A percentile compares a stretch with the other conserved stretches of the same genome.
Evolutionary conservation across 2,329 filamentous ascomycete species (phyloP).

Genomic region (Alternaria postmessia): DNA sequence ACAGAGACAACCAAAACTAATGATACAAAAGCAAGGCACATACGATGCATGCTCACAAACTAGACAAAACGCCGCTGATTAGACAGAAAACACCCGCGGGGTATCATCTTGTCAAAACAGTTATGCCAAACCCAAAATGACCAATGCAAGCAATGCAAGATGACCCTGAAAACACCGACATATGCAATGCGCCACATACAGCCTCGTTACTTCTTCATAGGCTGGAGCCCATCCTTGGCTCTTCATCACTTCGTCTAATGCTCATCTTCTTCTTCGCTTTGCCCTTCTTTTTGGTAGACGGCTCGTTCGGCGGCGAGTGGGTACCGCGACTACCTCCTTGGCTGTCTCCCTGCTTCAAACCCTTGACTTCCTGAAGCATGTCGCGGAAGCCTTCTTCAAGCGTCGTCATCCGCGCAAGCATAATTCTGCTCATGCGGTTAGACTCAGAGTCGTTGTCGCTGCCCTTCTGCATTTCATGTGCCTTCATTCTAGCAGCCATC

Average conservation of each 20-base stretch:
- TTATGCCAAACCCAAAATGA: slow-evolving; percentile 5
- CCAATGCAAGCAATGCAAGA: slow-evolving; percentile 10
- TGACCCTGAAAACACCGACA: slow-evolving; percentile 12
- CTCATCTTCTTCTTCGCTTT: slow-evolving; percentile 43
- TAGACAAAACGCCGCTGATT: slow-evolving; percentile 1
- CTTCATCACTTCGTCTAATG: slow-evolving; percentile 28
- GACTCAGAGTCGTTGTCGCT: slow-evolving; percentile 45
- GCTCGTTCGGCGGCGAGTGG: slow-evolving; percentile 39
- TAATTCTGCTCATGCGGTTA: slow-evolving; percentile 69
- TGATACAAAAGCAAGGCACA: slow-evolving; percentile 3
- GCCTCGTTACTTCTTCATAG: slow-evolving; percentile 13
- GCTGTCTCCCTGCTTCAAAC: slow-evolving; percentile 58
- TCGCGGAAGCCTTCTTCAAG: slow-evolving; percentile 91
- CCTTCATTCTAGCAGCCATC: slow-evolving; percentile 42
- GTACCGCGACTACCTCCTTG: slow-evolving; percentile 37
- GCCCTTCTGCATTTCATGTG: slow-evolving; percentile 30
- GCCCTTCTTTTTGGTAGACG: slow-evolving; percentile 34
- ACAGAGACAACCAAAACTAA: not conserved
- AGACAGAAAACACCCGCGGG: slow-evolving; percentile 9
- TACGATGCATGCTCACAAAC: not conserved
- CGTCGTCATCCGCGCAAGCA: slow-evolving; percentile 90
- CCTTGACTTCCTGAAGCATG: slow-evolving; percentile 81
- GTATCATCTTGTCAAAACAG: slow-evolving; percentile 12
- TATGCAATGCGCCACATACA: slow-evolving; percentile 10
- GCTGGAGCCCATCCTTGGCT: slow-evolving; percentile 41